Evolutionary conservation across 169 alveolate species (phyloP).

Genomic region (Eimeria necatrix): DNA sequence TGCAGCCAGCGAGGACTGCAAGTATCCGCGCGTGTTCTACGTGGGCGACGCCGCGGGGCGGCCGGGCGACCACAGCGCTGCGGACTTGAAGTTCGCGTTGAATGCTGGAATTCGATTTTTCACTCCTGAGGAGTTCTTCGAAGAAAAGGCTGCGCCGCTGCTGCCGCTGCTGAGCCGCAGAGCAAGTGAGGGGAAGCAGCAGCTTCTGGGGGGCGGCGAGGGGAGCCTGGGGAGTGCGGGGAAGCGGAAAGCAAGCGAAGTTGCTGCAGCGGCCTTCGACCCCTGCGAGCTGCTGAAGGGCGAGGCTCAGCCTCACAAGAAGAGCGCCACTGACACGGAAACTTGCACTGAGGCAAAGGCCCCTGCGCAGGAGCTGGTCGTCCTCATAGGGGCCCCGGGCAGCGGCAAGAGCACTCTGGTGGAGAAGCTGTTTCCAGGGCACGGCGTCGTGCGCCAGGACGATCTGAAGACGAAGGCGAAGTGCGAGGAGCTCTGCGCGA

Average conservation of each 20-base stretch:
- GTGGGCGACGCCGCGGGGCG: slow-evolving; percentile 83
- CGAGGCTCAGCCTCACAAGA: neutral
- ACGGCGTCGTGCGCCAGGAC: slow-evolving; percentile 75
- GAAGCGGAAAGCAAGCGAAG: neutral
- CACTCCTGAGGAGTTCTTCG: slow-evolving; percentile 80
- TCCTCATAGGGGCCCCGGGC: slow-evolving; percentile 81
- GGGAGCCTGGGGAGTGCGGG: neutral
- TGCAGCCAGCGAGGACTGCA: neutral
- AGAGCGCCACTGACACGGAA: neutral
- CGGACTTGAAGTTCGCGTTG: slow-evolving; percentile 75
- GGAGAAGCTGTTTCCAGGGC: slow-evolving; percentile 19
- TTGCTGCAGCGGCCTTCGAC: neutral
- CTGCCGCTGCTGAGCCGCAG: slow-evolving; percentile 62
- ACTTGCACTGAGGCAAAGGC: neutral
- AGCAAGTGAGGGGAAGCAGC: slow-evolving; percentile 31
- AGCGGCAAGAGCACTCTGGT: slow-evolving; percentile 81
- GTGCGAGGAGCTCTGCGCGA: slow-evolving; percentile 64
- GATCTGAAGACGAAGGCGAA: slow-evolving; percentile 74
- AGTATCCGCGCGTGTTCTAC: slow-evolving; percentile 65
- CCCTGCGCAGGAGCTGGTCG: slow-evolving; percentile 63
- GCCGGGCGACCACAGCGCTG: slow-evolving; percentile 77
- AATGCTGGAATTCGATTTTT: slow-evolving; percentile 78
- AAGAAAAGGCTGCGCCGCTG: slow-evolving; percentile 3
- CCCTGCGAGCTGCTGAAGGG: slow-evolving; percentile 38
- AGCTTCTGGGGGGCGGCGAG: neutral